Conservation (phyloP, 768 basidiomycete genomes). For the Pisolithus microcarpus region DNA sequence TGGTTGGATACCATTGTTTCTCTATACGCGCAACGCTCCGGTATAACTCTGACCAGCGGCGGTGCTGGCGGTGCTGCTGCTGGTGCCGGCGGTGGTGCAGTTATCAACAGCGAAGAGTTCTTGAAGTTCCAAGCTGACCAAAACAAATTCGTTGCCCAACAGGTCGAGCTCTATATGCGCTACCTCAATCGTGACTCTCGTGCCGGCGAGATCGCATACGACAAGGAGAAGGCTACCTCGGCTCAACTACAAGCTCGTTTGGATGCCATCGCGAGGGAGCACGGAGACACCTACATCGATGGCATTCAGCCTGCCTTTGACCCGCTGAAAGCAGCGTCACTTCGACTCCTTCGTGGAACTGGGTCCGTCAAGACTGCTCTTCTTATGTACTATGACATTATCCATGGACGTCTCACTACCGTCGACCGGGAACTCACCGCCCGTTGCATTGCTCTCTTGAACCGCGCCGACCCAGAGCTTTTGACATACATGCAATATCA, state of each 20-base stretch:
- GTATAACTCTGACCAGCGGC: constrained; percentile 73
- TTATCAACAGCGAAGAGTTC: constrained; percentile 98
- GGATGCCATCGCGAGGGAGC: constrained; percentile 84
- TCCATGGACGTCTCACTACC: constrained; percentile 88
- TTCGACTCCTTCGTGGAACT: constrained; percentile 99
- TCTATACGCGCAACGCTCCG: constrained; percentile 81
- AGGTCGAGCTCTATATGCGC: constrained; percentile 95
- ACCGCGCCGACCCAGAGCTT: constrained; percentile 90
- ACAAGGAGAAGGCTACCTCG: constrained; percentile 73
- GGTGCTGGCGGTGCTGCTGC: constrained; percentile 55
- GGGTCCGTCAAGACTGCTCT: constrained; percentile 97
- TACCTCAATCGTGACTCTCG: constrained; percentile 92
- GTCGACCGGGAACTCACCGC: constrained; percentile 96
- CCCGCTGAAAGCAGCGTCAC: constrained; percentile 89
- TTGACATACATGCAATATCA: constrained; percentile 94
- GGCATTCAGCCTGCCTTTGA: constrained; percentile 95
- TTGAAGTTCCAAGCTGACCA: constrained; percentile 93
- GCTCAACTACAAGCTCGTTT: constrained; percentile 73
- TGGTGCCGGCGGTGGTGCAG: constrained; percentile 63
- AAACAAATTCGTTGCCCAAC: constrained; percentile 84
- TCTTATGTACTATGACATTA: constrained; percentile 97
- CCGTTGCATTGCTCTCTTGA: constrained; percentile 95
- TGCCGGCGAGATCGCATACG: constrained; percentile 83
- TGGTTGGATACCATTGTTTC: constrained; percentile 87
- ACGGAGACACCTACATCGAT: constrained; percentile 88